Percentiles rank a stretch among this genome's conserved stretches.
These are phyloP conservation scores for Trichophyton schoenleinii DNA, from an alignment of 2,329 filamentous ascomycete species.

Conservation along the genomic window DNA sequence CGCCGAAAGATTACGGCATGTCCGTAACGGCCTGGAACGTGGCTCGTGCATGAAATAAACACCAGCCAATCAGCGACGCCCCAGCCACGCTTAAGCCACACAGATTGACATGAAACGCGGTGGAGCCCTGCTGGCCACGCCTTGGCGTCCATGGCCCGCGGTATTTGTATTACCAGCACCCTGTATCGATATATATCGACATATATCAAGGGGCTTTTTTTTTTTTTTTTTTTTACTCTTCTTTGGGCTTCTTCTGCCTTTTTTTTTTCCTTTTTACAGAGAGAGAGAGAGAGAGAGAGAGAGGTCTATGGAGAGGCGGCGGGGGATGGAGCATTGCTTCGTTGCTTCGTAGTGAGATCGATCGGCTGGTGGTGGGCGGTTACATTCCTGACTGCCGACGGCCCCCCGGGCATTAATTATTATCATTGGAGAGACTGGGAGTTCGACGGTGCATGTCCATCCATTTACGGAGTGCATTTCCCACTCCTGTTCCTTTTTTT, in stretches of 20 bases:
- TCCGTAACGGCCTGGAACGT: conserved; percentile 1
- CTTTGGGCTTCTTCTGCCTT: not conserved
- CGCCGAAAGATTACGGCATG: not conserved
- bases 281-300: not conserved
- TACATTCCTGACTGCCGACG: not conserved
- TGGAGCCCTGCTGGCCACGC: not conserved
- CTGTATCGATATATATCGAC: conserved; percentile 1
- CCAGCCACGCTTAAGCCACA: not conserved
- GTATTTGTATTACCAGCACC: not conserved
- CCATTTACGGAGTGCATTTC: no score
- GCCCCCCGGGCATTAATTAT: not conserved
- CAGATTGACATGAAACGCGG: not conserved
- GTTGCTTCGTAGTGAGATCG: not conserved
- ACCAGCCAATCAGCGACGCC: not conserved
- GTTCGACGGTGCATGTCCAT: no score
- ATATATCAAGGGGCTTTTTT: not conserved
- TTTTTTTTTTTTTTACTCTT: not conserved
- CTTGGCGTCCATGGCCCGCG: not conserved
- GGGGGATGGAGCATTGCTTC: not conserved
- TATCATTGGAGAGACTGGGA: no score
- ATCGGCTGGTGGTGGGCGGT: not conserved
- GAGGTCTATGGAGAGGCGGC: not conserved
- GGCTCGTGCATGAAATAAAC: not conserved
- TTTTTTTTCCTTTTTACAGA: not conserved
- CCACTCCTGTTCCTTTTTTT: no score